A percentile compares a stretch with the other conserved stretches of the same genome.
These are phyloP conservation scores for Sanghuangporus weigelae DNA, from an alignment of 1,284 basidiomycete species.

Conservation along the genomic window DNA sequence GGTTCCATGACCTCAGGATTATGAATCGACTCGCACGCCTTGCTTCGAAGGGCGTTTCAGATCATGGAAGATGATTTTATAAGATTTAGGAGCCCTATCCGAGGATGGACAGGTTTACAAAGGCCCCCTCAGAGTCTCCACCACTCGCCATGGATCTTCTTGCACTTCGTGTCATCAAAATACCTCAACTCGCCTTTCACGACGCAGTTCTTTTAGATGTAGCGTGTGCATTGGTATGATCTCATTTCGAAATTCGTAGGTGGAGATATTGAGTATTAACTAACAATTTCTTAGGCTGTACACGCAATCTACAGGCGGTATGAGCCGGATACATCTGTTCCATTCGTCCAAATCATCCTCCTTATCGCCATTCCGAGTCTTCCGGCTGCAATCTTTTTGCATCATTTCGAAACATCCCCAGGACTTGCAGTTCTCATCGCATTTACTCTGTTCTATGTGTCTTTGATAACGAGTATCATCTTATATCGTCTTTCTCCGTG, in stretches of 20 bases:
- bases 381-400: neutral
- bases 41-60: no score
- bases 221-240: slow-evolving; percentile 5
- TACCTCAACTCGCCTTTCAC: neutral
- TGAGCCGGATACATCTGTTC: neutral
- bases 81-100: neutral
- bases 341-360: neutral
- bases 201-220: slow-evolving; percentile 1
- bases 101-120: neutral
- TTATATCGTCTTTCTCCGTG: slow-evolving; percentile 24
- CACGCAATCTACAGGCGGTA: slow-evolving; percentile 12
- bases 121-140: neutral
- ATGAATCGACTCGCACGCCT: no score
- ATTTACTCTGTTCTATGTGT: slow-evolving; percentile 17
- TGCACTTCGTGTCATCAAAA: neutral
- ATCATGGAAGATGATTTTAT: neutral
- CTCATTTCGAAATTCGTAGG: neutral
- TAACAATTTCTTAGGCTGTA: neutral
- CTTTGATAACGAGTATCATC: slow-evolving; percentile 16
- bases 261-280: no score
- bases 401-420: slow-evolving; percentile 18
- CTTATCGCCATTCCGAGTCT: neutral
- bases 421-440: slow-evolving; percentile 17
- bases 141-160: neutral
- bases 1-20: no score